Evolutionary conservation across 1,284 basidiomycete genomes (phyloP).

Genomic region (Ganoderma resinaceum): DNA sequence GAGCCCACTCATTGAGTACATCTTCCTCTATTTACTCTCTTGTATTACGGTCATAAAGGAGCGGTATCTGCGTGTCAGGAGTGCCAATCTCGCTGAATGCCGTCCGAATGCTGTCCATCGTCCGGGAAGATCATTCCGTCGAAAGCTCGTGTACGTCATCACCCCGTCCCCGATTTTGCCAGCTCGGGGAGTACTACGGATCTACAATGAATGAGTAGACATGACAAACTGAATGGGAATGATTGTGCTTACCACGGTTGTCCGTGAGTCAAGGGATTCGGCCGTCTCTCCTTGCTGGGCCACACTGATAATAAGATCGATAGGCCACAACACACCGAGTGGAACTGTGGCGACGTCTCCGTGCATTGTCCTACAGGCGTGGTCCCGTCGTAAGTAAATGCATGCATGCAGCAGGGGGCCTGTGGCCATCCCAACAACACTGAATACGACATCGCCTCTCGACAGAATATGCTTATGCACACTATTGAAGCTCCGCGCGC

Average conservation of each 20-base stretch:
- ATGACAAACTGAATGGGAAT: background rate
- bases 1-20: background rate
- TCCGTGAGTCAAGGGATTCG: background rate
- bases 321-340: background rate
- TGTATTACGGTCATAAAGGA: background rate
- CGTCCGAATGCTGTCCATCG: background rate
- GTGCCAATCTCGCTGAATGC: background rate
- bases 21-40: background rate
- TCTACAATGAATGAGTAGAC: background rate
- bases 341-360: background rate
- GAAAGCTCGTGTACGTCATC: background rate
- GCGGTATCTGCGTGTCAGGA: background rate
- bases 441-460: background rate
- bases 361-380: background rate
- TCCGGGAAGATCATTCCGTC: background rate
- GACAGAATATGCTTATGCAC: background rate
- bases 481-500: constrained; percentile 6
- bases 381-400: too few relatives aligned
- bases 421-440: background rate
- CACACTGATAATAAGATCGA: background rate
- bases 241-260: background rate
- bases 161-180: background rate
- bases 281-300: background rate
- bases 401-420: background rate
- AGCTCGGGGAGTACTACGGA: background rate